These are phyloP conservation scores for Cryptococcus sp. DNA, from an alignment of 1,284 basidiomycete species.

Conservation along the genomic window DNA sequence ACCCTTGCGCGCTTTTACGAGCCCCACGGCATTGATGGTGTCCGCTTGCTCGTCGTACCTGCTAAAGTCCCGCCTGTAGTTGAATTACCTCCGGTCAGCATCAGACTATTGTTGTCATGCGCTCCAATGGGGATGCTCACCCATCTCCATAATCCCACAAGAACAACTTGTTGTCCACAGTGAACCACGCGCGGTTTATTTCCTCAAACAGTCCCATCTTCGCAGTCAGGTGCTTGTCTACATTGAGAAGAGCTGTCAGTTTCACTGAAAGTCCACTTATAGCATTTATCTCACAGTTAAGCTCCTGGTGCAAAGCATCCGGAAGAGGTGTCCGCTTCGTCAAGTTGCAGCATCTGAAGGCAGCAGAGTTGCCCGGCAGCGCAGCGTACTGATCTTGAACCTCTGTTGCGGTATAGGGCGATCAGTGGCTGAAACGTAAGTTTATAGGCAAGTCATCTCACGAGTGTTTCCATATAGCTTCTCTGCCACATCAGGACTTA, in stretches of 20 bases:
- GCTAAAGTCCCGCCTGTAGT: conserved; percentile 39
- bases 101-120: too few species aligned
- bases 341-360: conserved; percentile 11
- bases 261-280: neutral
- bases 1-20: conserved; percentile 63
- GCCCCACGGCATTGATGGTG: conserved; percentile 78
- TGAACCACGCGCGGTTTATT: conserved; percentile 92
- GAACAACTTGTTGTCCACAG: conserved; percentile 89
- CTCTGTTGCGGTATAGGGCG: neutral
- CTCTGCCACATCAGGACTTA: conserved; percentile 38
- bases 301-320: conserved; percentile 44
- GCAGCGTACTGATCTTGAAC: conserved; percentile 5
- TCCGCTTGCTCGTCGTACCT: conserved; percentile 91
- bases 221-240: conserved; percentile 39
- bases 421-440: neutral
- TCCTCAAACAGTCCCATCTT: conserved; percentile 88
- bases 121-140: conserved; percentile 52
- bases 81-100: neutral
- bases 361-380: conserved; percentile 6
- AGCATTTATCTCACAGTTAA: conserved; percentile 32
- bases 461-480: neutral
- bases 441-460: neutral
- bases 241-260: conserved; percentile 1
- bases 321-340: conserved; percentile 37
- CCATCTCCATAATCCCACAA: conserved; percentile 96